Conservation (phyloP, 371 early-diverging fungal species). For the Apophysomyces sp. region DNA sequence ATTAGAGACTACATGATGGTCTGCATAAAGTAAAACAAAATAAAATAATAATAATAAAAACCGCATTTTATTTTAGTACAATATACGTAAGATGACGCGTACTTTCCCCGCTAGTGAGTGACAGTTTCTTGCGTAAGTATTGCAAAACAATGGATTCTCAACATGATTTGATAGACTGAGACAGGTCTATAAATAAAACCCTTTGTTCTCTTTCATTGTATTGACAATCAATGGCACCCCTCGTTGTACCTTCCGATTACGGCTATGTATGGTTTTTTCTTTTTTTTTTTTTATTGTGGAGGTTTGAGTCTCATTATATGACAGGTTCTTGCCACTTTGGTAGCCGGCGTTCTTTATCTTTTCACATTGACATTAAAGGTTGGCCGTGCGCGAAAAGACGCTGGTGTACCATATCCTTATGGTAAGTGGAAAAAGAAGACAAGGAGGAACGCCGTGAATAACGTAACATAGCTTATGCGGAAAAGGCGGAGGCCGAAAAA, state of each 20-base stretch:
- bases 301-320: neutral
- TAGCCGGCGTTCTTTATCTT: conserved; percentile 39
- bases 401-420: conserved; percentile 63
- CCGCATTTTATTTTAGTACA: neutral
- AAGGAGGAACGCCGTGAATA: neutral
- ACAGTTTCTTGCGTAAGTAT: neutral
- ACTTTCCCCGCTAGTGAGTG: neutral
- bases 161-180: no score
- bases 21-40: no score
- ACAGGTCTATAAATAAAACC: no score
- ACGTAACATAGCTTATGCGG: conserved; percentile 49
- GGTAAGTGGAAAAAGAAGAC: conserved; percentile 25
- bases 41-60: no score
- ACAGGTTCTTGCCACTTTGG: conserved; percentile 45
- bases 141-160: neutral
- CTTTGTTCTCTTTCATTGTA: no score
- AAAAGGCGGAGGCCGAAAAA: conserved; percentile 51
- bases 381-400: conserved; percentile 56
- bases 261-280: conserved; percentile 52
- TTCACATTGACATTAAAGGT: conserved; percentile 53
- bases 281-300: neutral
- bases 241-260: conserved; percentile 55
- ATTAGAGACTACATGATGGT: no score
- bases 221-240: conserved; percentile 35
- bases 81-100: neutral